Evolutionary conservation across 768 basidiomycete genomes (phyloP), one percentile per base, ranked within the genome.

Genomic region (Lactarius indigo): DNA sequence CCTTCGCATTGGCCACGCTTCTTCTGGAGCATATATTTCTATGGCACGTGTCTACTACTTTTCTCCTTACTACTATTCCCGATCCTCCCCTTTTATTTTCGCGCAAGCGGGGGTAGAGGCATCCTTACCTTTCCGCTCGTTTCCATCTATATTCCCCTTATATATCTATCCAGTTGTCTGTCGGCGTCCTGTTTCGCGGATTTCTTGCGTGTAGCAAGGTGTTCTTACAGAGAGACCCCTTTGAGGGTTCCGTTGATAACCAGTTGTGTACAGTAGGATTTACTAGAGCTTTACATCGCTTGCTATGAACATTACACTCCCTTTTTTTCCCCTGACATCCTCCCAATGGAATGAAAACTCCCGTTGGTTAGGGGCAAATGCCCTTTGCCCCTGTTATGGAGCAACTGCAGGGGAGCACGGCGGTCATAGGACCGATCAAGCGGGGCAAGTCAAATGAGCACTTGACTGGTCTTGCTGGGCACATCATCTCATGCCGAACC

Each of bases 141-240:
- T 69, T 57, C 35, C 63, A 69, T 69, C 61, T 70, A 70, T 63
- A 68, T 59, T 47, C 59, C 57, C 58, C 35, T 64, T 58, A 60
- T 68, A 60, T 68, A 70, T 70, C 59, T 70, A 69, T 62, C 54
- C 50, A 39, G 33, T 59, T 70, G 60, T 55, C 57, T 60, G 68
- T 65, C 50, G 39, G 44, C 63, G 62, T 52, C 65, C 33, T 64
- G 64, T 64, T 69, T 61, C 62, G 61, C 61, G 68, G 68, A 69
- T 70, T 70, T 70, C 70, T 69, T 70, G 70, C 70, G 56, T 63
- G 63, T 63, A 57, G 63, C 69, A 64, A 69, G 68, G 42, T 69
- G 58, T 68, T 62, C 59, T 70, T 69, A 54, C 68, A 54, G 68
- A 70, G 62, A 70, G 62, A 41, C 56, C 66, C 63, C 55, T 33